Percentiles rank a stretch among this genome's conserved stretches.
Evolutionary conservation across 1,139 yeast genomes (phyloP).

Genomic region (Scheffersomyces titani): DNA sequence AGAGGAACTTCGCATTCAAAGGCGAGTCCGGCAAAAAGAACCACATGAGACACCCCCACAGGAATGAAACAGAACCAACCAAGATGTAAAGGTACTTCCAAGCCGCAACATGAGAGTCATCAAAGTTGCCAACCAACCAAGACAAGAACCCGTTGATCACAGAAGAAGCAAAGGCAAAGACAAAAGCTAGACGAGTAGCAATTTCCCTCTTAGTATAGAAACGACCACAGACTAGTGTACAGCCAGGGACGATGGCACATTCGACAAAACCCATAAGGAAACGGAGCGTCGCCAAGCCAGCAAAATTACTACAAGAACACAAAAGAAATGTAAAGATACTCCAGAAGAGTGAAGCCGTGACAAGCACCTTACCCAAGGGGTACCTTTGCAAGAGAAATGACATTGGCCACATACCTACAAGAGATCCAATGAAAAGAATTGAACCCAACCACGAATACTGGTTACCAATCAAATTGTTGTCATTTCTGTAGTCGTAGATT

Average conservation of each 20-base stretch:
- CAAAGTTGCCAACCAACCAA: slow-evolving; percentile 31
- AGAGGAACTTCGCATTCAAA: slow-evolving; percentile 34
- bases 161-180: slow-evolving; percentile 31
- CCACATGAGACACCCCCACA: slow-evolving; percentile 23
- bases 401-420: slow-evolving; percentile 45
- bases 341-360: slow-evolving; percentile 27
- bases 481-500: slow-evolving; percentile 40
- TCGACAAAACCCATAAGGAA: slow-evolving; percentile 38
- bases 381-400: slow-evolving; percentile 25
- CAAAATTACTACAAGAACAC: slow-evolving; percentile 29
- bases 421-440: slow-evolving; percentile 46
- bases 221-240: slow-evolving; percentile 39
- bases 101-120: slow-evolving; percentile 21
- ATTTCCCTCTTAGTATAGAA: slow-evolving; percentile 29
- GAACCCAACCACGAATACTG: slow-evolving; percentile 52
- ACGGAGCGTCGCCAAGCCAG: slow-evolving; percentile 31
- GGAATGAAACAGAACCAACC: slow-evolving; percentile 31
- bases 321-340: slow-evolving; percentile 24
- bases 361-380: slow-evolving; percentile 30
- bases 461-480: slow-evolving; percentile 33
- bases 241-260: slow-evolving; percentile 47
- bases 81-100: slow-evolving; percentile 34
- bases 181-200: slow-evolving; percentile 24
- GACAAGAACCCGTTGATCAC: slow-evolving; percentile 32
- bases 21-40: slow-evolving; percentile 42